Conservation (phyloP, 768 basidiomycete genomes). For the Tricholoma hemisulphureum region DNA sequence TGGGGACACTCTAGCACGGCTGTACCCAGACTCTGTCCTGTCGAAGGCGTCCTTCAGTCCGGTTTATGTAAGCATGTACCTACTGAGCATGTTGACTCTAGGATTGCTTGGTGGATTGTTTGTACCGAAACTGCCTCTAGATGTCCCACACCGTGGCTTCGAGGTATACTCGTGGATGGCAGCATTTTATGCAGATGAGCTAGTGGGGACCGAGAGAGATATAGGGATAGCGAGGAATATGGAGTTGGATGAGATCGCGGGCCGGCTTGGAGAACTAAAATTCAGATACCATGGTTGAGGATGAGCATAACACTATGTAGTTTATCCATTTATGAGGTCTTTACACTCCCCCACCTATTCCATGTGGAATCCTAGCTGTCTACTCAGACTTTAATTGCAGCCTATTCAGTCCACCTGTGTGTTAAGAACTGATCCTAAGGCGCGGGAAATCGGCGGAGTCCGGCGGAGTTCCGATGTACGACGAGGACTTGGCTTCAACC, state of each 20-base stretch:
- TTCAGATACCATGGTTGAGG: slow-evolving; percentile 19
- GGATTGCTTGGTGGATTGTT: slow-evolving; percentile 32
- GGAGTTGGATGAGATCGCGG: slow-evolving; percentile 29
- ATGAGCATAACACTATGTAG: no score
- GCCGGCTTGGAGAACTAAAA: slow-evolving; percentile 26
- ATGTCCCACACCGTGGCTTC: slow-evolving; percentile 30
- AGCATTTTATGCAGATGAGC: slow-evolving; percentile 29
- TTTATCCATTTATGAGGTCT: no score
- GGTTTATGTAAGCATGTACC: slow-evolving; percentile 21
- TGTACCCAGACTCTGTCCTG: slow-evolving; percentile 31
- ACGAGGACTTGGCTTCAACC: no score
- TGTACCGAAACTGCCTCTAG: slow-evolving; percentile 27
- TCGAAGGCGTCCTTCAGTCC: slow-evolving; percentile 26
- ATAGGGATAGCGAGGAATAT: slow-evolving; percentile 24
- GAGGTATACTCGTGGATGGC: slow-evolving; percentile 32
- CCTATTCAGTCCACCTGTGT: no score
- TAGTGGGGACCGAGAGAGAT: slow-evolving; percentile 20
- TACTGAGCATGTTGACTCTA: slow-evolving; percentile 25
- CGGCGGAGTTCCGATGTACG: no score
- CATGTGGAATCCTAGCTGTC: no score
- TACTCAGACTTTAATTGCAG: no score
- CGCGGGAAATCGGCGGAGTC: no score
- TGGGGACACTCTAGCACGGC: slow-evolving; percentile 33
- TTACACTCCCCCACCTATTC: no score
- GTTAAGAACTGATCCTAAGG: no score